These are phyloP conservation scores for Jackrogersella minutella DNA, from an alignment of 495 filamentous ascomycete genomes.

Conservation along the genomic window DNA sequence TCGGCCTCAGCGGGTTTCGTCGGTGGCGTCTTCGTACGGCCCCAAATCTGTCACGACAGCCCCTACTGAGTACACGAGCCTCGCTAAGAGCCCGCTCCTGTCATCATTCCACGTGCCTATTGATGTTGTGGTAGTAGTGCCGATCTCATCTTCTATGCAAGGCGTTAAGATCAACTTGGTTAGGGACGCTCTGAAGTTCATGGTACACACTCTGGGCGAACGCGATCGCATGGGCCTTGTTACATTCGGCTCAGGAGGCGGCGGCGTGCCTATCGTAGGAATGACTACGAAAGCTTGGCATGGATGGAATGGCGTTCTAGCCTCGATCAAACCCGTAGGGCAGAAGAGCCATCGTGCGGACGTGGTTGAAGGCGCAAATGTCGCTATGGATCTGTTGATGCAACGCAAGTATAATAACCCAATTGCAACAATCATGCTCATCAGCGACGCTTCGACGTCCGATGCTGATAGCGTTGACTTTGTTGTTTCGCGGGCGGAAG, in stretches of 20 bases:
- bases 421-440: conserved; percentile 93
- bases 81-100: conserved; percentile 62
- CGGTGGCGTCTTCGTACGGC: conserved; percentile 80
- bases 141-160: conserved; percentile 98
- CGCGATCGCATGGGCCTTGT: conserved; percentile 96
- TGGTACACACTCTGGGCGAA: conserved; percentile 90
- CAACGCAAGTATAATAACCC: conserved; percentile 96
- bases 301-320: conserved; percentile 88
- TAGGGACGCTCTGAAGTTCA: conserved; percentile 91
- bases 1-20: conserved; percentile 81
- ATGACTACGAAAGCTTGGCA: conserved; percentile 95
- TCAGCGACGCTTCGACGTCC: conserved; percentile 98
- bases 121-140: conserved; percentile 96
- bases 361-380: conserved; percentile 97
- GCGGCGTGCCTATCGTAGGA: conserved; percentile 93
- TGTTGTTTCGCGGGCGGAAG: conserved; percentile 96
- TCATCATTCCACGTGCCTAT: conserved; percentile 86
- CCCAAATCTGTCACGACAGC: conserved; percentile 80
- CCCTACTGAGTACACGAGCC: conserved; percentile 80
- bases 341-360: conserved; percentile 97
- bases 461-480: conserved; percentile 97
- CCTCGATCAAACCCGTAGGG: conserved; percentile 89
- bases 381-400: conserved; percentile 99
- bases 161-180: conserved; percentile 96
- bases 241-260: conserved; percentile 94